Conservation (phyloP, 352 stramenopile genomes). For the Globisporangium irregulare region DNA sequence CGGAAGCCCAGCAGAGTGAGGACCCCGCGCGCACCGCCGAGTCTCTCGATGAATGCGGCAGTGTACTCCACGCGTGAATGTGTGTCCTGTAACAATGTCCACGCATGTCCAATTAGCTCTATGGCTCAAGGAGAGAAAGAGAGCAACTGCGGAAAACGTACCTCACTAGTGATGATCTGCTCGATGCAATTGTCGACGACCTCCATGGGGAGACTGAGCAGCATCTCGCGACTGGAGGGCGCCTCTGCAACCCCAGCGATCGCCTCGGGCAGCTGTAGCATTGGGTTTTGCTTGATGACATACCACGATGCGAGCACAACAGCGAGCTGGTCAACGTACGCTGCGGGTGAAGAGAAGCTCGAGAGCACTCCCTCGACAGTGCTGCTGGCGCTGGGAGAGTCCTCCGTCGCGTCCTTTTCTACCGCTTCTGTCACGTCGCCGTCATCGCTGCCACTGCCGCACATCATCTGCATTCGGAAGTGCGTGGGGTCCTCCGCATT, state of each 20-base stretch:
- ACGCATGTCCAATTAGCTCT: not conserved
- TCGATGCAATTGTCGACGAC: constrained; percentile 25
- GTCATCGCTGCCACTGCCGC: not conserved
- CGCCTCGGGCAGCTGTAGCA: constrained; percentile 20
- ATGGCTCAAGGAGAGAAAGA: not conserved
- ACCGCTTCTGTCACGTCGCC: not conserved
- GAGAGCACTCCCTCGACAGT: constrained; percentile 13
- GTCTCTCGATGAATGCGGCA: constrained; percentile 25
- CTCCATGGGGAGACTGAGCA: constrained; percentile 27
- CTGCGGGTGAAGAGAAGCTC: constrained; percentile 16
- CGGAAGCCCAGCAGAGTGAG: constrained; percentile 67
- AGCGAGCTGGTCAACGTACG: constrained; percentile 49
- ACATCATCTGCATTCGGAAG: constrained; percentile 47
- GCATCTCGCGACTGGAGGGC: constrained; percentile 22
- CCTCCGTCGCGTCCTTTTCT: not conserved
- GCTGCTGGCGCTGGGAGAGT: too few relatives aligned
- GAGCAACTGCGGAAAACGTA: not conserved
- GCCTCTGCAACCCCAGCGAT: constrained; percentile 42
- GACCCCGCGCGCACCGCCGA: constrained; percentile 57
- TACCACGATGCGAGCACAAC: constrained; percentile 40
- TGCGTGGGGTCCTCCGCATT: constrained; percentile 30
- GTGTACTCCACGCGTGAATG: constrained; percentile 8
- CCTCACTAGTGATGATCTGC: not conserved
- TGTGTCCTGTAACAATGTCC: constrained; percentile 1
- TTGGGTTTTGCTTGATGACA: constrained; percentile 26